Evolutionary conservation across 2,329 filamentous ascomycete species (phyloP).

Genomic region (Fusarium udum): DNA sequence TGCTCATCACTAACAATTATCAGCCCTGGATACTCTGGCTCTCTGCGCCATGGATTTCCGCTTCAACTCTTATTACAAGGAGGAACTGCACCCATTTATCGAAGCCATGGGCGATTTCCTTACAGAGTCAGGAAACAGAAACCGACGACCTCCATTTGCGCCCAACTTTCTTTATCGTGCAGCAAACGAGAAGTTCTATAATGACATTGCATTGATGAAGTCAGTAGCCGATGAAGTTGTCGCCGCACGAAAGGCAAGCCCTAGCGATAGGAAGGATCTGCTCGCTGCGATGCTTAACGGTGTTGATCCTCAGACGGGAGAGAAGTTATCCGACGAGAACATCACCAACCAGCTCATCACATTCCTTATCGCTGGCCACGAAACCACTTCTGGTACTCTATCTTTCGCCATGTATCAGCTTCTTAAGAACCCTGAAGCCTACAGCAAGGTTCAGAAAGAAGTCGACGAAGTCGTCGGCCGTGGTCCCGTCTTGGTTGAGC

Average conservation of each 20-base stretch:
- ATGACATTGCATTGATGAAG: conserved; percentile 65
- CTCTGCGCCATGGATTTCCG: conserved; percentile 76
- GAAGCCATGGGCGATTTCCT: conserved; percentile 73
- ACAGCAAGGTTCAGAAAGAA: conserved; percentile 71
- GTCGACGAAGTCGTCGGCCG: conserved; percentile 72
- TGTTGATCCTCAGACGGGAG: conserved; percentile 72
- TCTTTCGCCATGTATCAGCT: conserved; percentile 73
- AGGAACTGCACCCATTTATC: conserved; percentile 76
- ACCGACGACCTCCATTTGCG: conserved; percentile 57
- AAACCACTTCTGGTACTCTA: conserved; percentile 75
- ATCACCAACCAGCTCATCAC: conserved; percentile 78
- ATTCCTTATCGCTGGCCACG: conserved; percentile 76
- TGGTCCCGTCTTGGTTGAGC: conserved; percentile 65
- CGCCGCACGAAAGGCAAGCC: conserved; percentile 63
- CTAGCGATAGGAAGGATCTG: conserved; percentile 70
- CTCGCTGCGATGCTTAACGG: conserved; percentile 75
- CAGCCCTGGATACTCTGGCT: conserved; percentile 74
- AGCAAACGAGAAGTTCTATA: conserved; percentile 60
- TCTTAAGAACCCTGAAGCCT: conserved; percentile 68
- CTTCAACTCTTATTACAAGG: conserved; percentile 79
- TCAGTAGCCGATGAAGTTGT: conserved; percentile 69
- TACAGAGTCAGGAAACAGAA: conserved; percentile 61
- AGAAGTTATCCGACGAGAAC: conserved; percentile 68
- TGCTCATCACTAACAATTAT: not conserved
- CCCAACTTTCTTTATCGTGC: conserved; percentile 58